phyloP scores from a whole-genome alignment of 2,329 filamentous ascomycete genomes.

The Xylaria sp. region DNA sequence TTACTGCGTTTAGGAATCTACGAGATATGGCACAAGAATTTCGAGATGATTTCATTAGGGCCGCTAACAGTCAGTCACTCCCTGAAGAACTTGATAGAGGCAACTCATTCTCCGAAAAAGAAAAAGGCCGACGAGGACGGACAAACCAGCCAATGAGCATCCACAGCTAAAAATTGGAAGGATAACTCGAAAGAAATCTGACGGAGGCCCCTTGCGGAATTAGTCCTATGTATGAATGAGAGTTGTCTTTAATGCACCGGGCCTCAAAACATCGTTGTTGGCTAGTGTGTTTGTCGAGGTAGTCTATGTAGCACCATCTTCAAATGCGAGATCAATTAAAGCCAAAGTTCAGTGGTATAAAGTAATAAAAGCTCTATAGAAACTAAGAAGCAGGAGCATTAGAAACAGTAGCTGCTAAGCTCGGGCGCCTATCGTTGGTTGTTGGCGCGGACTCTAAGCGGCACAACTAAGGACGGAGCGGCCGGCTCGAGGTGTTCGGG shows the following conservation, averaged over 20 bases:
- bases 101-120: not conserved
- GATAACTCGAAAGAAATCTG: not conserved
- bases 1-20: slow-evolving; percentile 54
- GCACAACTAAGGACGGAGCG: no score
- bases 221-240: not conserved
- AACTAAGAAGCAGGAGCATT: no score
- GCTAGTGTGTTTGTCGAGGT: no score
- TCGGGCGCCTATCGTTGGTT: no score
- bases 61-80: not conserved
- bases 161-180: not conserved
- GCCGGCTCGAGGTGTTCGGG: no score
- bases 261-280: no score
- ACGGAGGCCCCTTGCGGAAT: not conserved
- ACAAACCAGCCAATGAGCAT: not conserved
- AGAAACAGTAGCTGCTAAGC: no score
- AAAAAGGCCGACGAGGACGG: not conserved
- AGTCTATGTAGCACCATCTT: no score
- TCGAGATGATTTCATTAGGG: slow-evolving; percentile 51
- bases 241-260: not conserved
- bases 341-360: no score
- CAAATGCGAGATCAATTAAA: no score
- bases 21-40: slow-evolving; percentile 53
- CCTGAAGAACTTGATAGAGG: not conserved
- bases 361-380: no score
- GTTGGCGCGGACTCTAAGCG: no score